These are phyloP conservation scores for Dioscorea cayenensis DNA, from an alignment of 116 monocot species.

Conservation along the genomic window DNA sequence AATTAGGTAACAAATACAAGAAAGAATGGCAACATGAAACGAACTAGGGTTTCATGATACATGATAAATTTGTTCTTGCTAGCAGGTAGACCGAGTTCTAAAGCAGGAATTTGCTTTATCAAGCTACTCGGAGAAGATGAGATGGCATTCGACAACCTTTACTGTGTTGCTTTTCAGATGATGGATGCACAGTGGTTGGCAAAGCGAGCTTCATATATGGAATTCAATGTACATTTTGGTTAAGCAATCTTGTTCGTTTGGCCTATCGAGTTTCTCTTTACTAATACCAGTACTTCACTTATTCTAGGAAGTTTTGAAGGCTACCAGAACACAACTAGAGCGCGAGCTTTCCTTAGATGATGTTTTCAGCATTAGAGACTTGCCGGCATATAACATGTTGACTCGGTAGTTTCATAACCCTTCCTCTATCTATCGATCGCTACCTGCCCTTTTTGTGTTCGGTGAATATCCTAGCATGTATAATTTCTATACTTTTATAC, in stretches of 20 bases:
- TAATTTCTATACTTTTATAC: too few relatives aligned
- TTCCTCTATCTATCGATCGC: neutral
- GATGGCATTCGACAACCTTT: slow-evolving; percentile 80
- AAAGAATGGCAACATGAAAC: neutral
- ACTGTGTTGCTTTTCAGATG: slow-evolving; percentile 73
- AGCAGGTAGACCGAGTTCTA: slow-evolving; percentile 46
- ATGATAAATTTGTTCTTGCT: neutral
- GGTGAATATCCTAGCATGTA: neutral
- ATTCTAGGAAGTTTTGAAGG: slow-evolving; percentile 75
- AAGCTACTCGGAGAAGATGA: slow-evolving; percentile 59
- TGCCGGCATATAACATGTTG: slow-evolving; percentile 70
- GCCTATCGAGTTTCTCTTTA: neutral
- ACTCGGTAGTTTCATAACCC: neutral
- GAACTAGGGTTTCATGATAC: too few relatives aligned
- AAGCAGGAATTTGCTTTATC: slow-evolving; percentile 48
- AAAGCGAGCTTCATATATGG: slow-evolving; percentile 59
- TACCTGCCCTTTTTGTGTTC: neutral
- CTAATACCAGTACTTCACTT: neutral
- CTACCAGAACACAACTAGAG: slow-evolving; percentile 66
- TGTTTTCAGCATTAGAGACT: slow-evolving; percentile 36
- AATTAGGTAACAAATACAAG: slow-evolving; percentile 25
- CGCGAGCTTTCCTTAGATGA: slow-evolving; percentile 57
- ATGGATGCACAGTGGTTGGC: slow-evolving; percentile 90
- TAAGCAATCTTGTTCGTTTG: neutral
- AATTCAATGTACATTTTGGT: slow-evolving; percentile 46